Base-by-base conservation (phyloP, 768 basidiomycete genomes). In the Tulasnella sp. region DNA sequence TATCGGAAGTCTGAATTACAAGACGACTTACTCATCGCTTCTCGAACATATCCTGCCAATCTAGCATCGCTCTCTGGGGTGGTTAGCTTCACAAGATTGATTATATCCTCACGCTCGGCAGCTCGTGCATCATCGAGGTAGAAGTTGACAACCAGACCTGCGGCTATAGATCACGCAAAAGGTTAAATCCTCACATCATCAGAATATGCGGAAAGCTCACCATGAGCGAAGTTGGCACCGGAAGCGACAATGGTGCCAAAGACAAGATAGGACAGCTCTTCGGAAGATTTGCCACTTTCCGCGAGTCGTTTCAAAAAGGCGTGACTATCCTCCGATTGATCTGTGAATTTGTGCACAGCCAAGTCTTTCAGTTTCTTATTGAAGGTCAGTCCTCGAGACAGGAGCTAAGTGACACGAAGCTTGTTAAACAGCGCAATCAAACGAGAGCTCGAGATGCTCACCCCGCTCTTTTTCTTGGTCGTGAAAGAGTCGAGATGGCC, bases 401-500 rank as follows among this genome's bases (percentile, higher is more conserved):
- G 64, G 71, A 12, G 79, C 61, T 60, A 9, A 67, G 87, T 57
- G 86, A 88, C 70, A 89, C 89, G 86, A 86, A 88, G 69, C 83
- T 80, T 65, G 86, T 87, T 64, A 85, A 88, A 61, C 85, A 89
- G 66, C 87, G n/a, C n/a, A n/a, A n/a, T n/a, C n/a, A n/a, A n/a
- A n/a, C n/a, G n/a, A n/a, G n/a, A n/a, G 87, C 66, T 41, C 13
- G 22, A n/a, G 20, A 15, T 49, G 10, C 50, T n/a, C 22, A 7
- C 16, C 24, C 13, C 5, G n/a, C 40, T n/a, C 25, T 45, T 44
- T 32, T 20, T 53, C 10, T 15, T 33, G 15, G 43, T 34, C 7
- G 33, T 31, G 16, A 45, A 16, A 13, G 43, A 20, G 29, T 53
- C 42, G 16, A 53, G 44, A 34, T 53, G 41, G 12, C 44, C 51